Evolutionary conservation across 805 yeast genomes (phyloP).

Genomic region (Kluyveromyces wickerhamii): DNA sequence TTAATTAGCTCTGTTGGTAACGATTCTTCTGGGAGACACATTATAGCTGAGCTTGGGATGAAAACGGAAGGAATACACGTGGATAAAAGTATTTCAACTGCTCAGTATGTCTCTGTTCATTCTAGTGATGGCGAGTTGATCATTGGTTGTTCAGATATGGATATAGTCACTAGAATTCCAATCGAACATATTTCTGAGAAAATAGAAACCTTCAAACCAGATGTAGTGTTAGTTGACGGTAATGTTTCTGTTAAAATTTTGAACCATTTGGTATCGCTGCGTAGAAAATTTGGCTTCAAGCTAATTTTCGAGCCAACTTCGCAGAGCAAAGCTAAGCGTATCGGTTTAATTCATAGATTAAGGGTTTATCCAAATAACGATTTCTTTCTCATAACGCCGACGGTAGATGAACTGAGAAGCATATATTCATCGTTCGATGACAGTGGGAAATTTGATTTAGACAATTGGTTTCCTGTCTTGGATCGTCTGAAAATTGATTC

Average conservation of each 20-base stretch:
- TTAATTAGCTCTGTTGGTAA: conserved; percentile 55
- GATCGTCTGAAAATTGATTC: conserved; percentile 43
- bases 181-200: conserved; percentile 35
- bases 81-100: conserved; percentile 34
- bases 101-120: conserved; percentile 70
- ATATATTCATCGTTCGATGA: conserved; percentile 44
- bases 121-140: conserved; percentile 52
- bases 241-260: conserved; percentile 46
- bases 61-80: conserved; percentile 19
- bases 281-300: conserved; percentile 17
- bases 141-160: conserved; percentile 82
- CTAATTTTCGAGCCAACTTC: conserved; percentile 75
- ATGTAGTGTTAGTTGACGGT: conserved; percentile 54
- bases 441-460: conserved; percentile 42
- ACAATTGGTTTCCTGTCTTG: conserved; percentile 66
- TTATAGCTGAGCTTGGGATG: conserved; percentile 30
- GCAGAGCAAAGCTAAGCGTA: conserved; percentile 45
- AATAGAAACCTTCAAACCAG: conserved; percentile 38
- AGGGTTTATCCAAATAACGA: conserved; percentile 41
- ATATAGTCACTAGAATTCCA: conserved; percentile 47
- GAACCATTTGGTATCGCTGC: conserved; percentile 29
- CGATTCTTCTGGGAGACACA: conserved; percentile 44
- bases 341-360: conserved; percentile 34
- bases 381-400: conserved; percentile 54
- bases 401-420: conserved; percentile 49